phyloP scores from a whole-genome alignment of 768 basidiomycete genomes.

The Naganishia friedmannii region DNA sequence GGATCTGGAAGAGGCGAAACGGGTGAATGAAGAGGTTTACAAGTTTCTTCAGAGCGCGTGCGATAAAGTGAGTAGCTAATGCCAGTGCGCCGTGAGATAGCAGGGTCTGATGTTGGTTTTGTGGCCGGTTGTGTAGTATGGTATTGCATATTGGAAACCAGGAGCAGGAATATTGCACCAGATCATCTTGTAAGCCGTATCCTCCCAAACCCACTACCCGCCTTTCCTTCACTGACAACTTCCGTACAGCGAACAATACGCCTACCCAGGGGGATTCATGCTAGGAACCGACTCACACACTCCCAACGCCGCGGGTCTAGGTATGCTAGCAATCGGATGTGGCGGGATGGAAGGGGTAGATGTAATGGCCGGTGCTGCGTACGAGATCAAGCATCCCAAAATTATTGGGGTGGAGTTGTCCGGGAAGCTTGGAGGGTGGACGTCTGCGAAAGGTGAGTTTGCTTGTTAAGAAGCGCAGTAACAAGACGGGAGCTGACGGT shows the following conservation, averaged over 20 bases:
- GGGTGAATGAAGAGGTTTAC: slow-evolving; percentile 90
- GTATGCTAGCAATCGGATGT: slow-evolving; percentile 33
- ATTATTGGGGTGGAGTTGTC: slow-evolving; percentile 30
- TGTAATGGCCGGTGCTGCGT: slow-evolving; percentile 31
- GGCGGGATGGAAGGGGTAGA: slow-evolving; percentile 34
- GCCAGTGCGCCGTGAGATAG: neutral
- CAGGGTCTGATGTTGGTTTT: neutral
- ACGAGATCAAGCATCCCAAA: slow-evolving; percentile 32
- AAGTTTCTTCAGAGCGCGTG: slow-evolving; percentile 89
- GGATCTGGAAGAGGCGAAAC: slow-evolving; percentile 73
- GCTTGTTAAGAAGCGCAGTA: no score
- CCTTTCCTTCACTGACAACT: neutral
- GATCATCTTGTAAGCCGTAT: slow-evolving; percentile 28
- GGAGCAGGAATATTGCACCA: slow-evolving; percentile 34
- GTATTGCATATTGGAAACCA: slow-evolving; percentile 33
- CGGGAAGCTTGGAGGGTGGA: slow-evolving; percentile 27
- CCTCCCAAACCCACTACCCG: neutral
- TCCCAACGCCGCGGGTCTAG: slow-evolving; percentile 33
- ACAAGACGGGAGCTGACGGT: neutral
- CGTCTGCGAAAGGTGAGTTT: slow-evolving; percentile 24
- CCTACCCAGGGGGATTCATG: slow-evolving; percentile 34
- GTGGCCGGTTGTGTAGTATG: slow-evolving; percentile 43
- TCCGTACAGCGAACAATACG: slow-evolving; percentile 26
- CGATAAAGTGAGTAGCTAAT: slow-evolving; percentile 4
- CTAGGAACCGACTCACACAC: slow-evolving; percentile 33